phyloP scores from a whole-genome alignment of 306 rosid species.

The Ziziphus jujuba region DNA sequence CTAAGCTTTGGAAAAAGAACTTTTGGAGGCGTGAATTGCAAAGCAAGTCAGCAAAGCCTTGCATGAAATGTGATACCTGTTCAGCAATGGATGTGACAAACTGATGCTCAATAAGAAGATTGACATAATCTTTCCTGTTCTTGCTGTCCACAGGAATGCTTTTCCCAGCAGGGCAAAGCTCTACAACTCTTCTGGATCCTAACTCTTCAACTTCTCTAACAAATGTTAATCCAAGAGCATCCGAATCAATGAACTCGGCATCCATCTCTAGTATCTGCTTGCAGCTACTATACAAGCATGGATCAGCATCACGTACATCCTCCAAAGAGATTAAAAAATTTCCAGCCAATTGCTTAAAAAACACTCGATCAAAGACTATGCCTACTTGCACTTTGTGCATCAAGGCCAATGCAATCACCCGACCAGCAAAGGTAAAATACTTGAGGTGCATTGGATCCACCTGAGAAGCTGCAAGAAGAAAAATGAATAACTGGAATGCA shows the following conservation, averaged over 20 bases:
- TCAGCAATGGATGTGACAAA: conserved; percentile 72
- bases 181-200: conserved; percentile 61
- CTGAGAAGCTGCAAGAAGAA: conserved; percentile 71
- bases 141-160: conserved; percentile 59
- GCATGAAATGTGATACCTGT: conserved; percentile 73
- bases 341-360: conserved; percentile 90
- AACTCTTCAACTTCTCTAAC: conserved; percentile 89
- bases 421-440: conserved; percentile 82
- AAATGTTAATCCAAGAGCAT: conserved; percentile 85
- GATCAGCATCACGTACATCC: conserved; percentile 85
- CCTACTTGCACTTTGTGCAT: conserved; percentile 97
- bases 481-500: conserved; percentile 21
- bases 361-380: conserved; percentile 77
- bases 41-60: conserved; percentile 84
- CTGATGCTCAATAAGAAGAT: conserved; percentile 67
- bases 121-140: conserved; percentile 69
- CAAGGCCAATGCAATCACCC: conserved; percentile 86
- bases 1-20: conserved; percentile 65
- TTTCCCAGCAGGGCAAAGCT: conserved; percentile 76
- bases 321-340: conserved; percentile 50
- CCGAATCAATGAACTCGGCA: conserved; percentile 72
- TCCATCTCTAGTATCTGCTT: conserved; percentile 85
- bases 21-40: conserved; percentile 35
- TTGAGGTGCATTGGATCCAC: conserved; percentile 87
- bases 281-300: conserved; percentile 70